These are phyloP conservation scores for Lumnitzera littorea DNA, from an alignment of 345 rosid genomes.

Conservation along the genomic window DNA sequence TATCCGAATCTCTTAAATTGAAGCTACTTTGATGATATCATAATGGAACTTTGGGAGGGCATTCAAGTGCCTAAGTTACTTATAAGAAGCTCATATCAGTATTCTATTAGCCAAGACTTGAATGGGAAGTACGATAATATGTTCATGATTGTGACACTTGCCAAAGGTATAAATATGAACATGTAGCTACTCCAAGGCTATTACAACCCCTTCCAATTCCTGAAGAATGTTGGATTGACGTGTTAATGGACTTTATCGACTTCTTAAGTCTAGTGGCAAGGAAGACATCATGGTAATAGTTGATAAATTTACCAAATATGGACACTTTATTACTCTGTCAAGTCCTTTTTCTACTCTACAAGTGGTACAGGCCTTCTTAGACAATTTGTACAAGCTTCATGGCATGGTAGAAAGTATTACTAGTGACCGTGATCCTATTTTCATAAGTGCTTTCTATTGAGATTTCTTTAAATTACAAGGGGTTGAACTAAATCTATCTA, in stretches of 20 bases:
- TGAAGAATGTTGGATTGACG: background rate
- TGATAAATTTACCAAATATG: background rate
- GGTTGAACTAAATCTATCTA: too few species aligned
- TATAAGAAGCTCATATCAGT: background rate
- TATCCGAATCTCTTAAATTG: background rate
- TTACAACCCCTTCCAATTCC: too few species aligned
- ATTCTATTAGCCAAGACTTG: background rate
- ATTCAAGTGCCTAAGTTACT: background rate
- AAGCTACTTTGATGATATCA: background rate
- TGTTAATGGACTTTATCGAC: background rate
- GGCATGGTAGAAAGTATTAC: background rate
- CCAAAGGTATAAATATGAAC: too few species aligned
- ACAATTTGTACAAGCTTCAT: constrained; percentile 1
- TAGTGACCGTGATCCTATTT: background rate
- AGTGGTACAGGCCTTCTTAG: background rate
- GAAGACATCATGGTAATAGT: background rate
- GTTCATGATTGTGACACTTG: background rate
- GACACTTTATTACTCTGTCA: background rate
- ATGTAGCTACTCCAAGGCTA: background rate
- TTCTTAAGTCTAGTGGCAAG: background rate
- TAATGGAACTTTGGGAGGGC: background rate
- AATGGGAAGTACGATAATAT: background rate
- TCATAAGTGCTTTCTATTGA: background rate
- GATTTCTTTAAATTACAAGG: background rate
- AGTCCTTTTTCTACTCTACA: background rate